Percentiles rank a stretch among this genome's conserved stretches.
Conservation (phyloP, 208 protist species). For the Leishmania tropica region DNA sequence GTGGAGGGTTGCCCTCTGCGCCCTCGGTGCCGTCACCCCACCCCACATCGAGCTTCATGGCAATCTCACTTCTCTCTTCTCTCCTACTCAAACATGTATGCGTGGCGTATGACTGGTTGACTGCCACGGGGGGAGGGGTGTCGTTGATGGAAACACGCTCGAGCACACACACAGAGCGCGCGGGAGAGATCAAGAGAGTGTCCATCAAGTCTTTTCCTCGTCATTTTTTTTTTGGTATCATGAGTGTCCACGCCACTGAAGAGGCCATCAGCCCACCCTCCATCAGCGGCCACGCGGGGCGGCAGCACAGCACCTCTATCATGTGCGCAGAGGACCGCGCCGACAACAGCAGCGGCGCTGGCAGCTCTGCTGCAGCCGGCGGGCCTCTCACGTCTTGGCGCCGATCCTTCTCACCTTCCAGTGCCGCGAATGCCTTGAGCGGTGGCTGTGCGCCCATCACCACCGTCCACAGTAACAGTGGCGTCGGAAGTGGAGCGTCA, state of each 20-base stretch:
- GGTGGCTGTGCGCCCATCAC: not conserved
- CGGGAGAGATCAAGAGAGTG: not conserved
- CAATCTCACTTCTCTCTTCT: not conserved
- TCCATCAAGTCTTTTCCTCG: not conserved
- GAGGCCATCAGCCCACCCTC: slow-evolving; percentile 3
- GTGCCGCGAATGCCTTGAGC: not conserved
- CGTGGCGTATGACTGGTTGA: not conserved
- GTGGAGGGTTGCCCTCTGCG: not conserved
- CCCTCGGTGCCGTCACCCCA: not conserved
- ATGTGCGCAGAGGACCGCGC: slow-evolving; percentile 7
- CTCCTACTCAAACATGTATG: not conserved
- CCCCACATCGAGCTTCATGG: not conserved
- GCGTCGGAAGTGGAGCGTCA: not conserved
- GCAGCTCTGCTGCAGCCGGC: not conserved
- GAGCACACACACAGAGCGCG: not conserved
- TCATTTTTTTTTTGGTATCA: not conserved
- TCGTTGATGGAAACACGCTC: not conserved
- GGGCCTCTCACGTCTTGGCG: slow-evolving; percentile 3
- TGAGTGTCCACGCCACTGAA: slow-evolving; percentile 2
- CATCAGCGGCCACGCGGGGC: slow-evolving; percentile 5
- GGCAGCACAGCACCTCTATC: slow-evolving; percentile 26
- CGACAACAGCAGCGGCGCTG: slow-evolving; percentile 3
- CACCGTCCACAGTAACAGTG: not conserved
- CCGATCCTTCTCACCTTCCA: not conserved
- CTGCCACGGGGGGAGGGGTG: not conserved